phyloP scores from a whole-genome alignment of 352 stramenopile species.

The Phytophthora chlamydospora region DNA sequence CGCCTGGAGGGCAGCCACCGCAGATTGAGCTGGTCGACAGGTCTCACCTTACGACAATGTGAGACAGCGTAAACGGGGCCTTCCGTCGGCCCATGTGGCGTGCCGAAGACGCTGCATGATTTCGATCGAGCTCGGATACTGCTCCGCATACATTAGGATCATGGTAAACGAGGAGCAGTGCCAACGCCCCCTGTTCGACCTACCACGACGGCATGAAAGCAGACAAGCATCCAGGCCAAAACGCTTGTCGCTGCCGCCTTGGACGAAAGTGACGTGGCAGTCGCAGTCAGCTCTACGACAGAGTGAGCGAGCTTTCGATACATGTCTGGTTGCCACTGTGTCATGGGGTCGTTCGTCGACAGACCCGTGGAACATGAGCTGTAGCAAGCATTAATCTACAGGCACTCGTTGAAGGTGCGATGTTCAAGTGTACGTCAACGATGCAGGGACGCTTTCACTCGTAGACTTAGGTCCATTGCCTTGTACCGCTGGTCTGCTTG shows the following conservation, averaged over 20 bases:
- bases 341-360: too few species aligned
- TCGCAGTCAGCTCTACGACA: too few species aligned
- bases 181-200: too few species aligned
- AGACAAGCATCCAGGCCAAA: too few species aligned
- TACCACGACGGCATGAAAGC: too few species aligned
- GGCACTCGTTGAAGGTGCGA: constrained; percentile 17
- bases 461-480: too few species aligned
- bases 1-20: neutral
- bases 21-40: constrained; percentile 14
- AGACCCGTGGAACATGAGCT: too few species aligned
- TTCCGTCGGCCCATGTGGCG: constrained; percentile 21
- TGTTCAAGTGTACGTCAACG: constrained; percentile 15
- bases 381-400: neutral
- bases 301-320: too few species aligned
- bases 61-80: constrained; percentile 13
- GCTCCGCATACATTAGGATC: neutral
- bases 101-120: constrained; percentile 15
- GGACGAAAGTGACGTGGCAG: too few species aligned
- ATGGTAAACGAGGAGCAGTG: too few species aligned
- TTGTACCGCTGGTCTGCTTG: constrained; percentile 14
- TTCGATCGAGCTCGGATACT: neutral
- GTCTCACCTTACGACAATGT: constrained; percentile 4
- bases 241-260: too few species aligned
- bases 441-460: neutral
- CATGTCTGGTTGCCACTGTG: too few species aligned